Conservation (phyloP, 106 monocot genomes). For the Phalaenopsis equestris region DNA sequence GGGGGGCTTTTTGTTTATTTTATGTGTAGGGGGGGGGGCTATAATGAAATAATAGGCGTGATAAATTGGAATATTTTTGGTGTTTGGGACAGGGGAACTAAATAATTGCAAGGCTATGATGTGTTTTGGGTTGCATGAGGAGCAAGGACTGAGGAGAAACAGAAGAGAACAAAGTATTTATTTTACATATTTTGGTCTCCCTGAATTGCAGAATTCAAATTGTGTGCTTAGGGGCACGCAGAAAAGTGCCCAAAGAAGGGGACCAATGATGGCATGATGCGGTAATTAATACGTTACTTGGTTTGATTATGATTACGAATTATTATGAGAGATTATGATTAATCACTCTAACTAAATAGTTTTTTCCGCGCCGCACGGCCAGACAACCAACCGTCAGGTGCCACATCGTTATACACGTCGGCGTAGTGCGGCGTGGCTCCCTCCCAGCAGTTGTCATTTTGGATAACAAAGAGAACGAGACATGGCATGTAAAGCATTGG, state of each 20-base stretch:
- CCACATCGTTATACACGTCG: too few relatives aligned
- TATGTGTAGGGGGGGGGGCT: not conserved
- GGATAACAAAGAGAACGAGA: too few relatives aligned
- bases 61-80: not conserved
- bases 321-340: too few relatives aligned
- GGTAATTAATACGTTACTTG: not conserved
- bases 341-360: not conserved
- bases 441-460: too few relatives aligned
- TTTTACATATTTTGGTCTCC: too few relatives aligned
- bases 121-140: not conserved
- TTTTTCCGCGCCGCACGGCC: too few relatives aligned
- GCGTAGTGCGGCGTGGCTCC: too few relatives aligned
- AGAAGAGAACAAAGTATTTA: not conserved
- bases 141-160: not conserved
- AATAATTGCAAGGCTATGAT: slow-evolving; percentile 4
- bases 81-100: not conserved
- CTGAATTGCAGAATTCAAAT: not conserved
- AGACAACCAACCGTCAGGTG: too few relatives aligned
- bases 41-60: not conserved
- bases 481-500: too few relatives aligned
- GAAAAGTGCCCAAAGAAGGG: not conserved
- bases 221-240: not conserved
- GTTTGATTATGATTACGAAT: not conserved
- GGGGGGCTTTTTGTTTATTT: not conserved
- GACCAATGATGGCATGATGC: not conserved